Percentiles rank a stretch among this genome's conserved stretches.
Evolutionary conservation across 148 eudicot species (phyloP).

Genomic region (Pouteria glomerata): DNA sequence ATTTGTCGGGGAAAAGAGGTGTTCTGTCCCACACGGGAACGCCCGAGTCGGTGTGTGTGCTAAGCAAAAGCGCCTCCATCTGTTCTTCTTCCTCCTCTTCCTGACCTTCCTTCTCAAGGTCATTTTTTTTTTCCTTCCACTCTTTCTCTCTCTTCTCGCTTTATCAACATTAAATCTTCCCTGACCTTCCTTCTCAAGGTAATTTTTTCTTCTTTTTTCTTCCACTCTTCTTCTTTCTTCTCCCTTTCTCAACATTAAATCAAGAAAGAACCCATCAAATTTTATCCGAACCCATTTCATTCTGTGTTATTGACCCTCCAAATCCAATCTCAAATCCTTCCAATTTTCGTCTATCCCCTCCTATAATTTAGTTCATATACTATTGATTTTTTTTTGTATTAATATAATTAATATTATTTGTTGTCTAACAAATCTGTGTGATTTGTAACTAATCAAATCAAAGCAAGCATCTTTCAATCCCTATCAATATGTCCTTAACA

Average conservation of each 20-base stretch:
- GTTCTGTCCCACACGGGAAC: not conserved
- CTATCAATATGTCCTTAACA: conserved; percentile 7
- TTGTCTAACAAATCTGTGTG: not conserved
- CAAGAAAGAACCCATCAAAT: not conserved
- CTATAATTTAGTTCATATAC: not conserved
- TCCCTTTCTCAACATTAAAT: not conserved
- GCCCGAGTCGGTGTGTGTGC: conserved; percentile 10
- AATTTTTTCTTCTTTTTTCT: no score
- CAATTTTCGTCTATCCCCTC: not conserved
- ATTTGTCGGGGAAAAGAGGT: not conserved
- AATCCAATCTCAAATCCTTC: not conserved
- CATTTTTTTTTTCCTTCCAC: not conserved
- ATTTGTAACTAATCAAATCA: conserved; percentile 1
- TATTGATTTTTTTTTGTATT: not conserved
- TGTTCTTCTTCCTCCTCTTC: not conserved
- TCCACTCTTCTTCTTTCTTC: not conserved
- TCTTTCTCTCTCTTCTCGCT: not conserved
- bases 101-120: not conserved
- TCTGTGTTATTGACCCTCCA: not conserved
- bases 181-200: no score
- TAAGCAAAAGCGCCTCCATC: not conserved
- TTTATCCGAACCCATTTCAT: not conserved
- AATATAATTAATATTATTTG: not conserved
- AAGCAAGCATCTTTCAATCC: not conserved
- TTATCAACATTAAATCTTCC: not conserved